Conservation (phyloP, 1,284 basidiomycete species). For the Ceratobasidium theobromae region DNA sequence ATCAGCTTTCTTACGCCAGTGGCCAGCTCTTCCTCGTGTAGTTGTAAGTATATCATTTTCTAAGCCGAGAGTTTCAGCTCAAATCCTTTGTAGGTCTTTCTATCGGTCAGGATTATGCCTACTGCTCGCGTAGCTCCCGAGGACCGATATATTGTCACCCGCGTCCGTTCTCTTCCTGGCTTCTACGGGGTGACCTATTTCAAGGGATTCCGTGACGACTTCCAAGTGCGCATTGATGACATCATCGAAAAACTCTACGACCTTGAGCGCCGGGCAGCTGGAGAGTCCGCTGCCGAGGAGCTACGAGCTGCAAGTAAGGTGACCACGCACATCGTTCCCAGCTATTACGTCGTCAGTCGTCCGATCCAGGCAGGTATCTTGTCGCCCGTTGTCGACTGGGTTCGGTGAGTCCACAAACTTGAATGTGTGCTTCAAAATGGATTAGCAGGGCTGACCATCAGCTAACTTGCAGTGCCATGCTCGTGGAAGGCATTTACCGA, state of each 20-base stretch:
- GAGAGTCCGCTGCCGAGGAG: constrained; percentile 44
- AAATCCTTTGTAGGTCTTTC: constrained; percentile 51
- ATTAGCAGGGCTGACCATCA: not conserved
- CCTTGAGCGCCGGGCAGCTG: constrained; percentile 47
- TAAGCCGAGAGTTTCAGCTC: not conserved
- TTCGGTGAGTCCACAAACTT: constrained; percentile 56
- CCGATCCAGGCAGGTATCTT: constrained; percentile 42
- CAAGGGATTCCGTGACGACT: constrained; percentile 61
- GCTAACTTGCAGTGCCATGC: constrained; percentile 7
- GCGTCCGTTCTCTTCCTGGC: constrained; percentile 56
- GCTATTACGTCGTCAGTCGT: constrained; percentile 58
- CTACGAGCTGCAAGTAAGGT: constrained; percentile 49
- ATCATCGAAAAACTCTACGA: constrained; percentile 54
- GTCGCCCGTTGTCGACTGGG: constrained; percentile 47
- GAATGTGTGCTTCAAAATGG: constrained; percentile 46
- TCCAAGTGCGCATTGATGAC: constrained; percentile 52
- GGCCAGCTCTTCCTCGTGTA: constrained; percentile 60
- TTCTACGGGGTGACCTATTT: constrained; percentile 64
- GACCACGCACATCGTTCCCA: constrained; percentile 63
- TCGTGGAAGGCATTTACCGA: constrained; percentile 14
- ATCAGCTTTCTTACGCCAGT: constrained; percentile 52
- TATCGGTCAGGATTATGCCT: constrained; percentile 57
- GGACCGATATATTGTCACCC: constrained; percentile 56
- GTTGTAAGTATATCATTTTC: constrained; percentile 47
- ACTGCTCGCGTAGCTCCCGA: constrained; percentile 50